These are phyloP conservation scores for Reticulascus tulasneorum DNA, from an alignment of 2,329 filamentous ascomycete genomes.

Conservation along the genomic window DNA sequence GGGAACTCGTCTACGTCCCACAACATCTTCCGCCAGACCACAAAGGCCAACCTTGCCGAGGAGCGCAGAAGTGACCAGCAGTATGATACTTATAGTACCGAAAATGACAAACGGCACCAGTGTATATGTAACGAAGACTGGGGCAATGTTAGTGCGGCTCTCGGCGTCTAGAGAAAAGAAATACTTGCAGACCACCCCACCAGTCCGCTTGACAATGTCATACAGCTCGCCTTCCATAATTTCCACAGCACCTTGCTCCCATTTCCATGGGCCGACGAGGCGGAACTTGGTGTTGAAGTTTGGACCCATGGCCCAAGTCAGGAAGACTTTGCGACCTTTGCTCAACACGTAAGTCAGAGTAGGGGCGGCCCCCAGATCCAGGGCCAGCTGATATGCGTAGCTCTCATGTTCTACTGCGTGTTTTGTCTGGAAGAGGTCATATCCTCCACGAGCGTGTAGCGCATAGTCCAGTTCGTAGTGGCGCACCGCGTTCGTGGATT, in stretches of 20 bases:
- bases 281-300: constrained; percentile 49
- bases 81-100: constrained; percentile 29
- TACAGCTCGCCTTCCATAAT: constrained; percentile 41
- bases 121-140: constrained; percentile 32
- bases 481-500: constrained; percentile 20
- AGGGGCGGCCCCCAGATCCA: constrained; percentile 42
- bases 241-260: constrained; percentile 26
- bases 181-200: constrained; percentile 32
- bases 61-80: constrained; percentile 18
- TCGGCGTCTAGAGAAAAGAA: background rate
- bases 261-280: constrained; percentile 39
- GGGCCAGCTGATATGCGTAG: constrained; percentile 45
- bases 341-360: constrained; percentile 27
- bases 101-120: constrained; percentile 31
- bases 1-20: constrained; percentile 7
- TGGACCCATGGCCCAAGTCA: constrained; percentile 43
- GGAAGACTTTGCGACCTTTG: constrained; percentile 30
- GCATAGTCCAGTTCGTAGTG: constrained; percentile 36
- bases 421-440: constrained; percentile 29
- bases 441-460: constrained; percentile 28
- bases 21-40: background rate
- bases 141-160: constrained; percentile 9
- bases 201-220: constrained; percentile 30
- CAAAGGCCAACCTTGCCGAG: constrained; percentile 6
- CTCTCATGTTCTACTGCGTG: constrained; percentile 45